phyloP scores from a whole-genome alignment of 2,329 filamentous ascomycete species.

The Fusarium sp. region DNA sequence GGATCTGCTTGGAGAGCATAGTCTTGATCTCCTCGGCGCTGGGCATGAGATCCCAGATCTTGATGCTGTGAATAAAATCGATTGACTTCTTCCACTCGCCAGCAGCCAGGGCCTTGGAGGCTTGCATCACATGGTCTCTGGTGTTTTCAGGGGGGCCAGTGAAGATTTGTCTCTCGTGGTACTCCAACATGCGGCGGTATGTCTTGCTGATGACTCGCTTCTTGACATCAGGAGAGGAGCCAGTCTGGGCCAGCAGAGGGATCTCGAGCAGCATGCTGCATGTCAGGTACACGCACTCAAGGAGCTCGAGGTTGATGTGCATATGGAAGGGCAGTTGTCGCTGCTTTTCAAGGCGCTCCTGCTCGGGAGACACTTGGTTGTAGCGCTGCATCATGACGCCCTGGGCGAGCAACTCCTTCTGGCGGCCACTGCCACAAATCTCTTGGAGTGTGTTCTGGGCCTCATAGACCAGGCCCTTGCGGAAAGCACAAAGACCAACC shows the following conservation, averaged over 20 bases:
- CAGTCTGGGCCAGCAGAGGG: conserved; percentile 94
- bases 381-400: conserved; percentile 99
- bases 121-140: conserved; percentile 98
- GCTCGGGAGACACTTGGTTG: conserved; percentile 95
- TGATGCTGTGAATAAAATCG: conserved; percentile 95
- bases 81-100: conserved; percentile 99
- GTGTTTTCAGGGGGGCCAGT: conserved; percentile 99
- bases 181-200: conserved; percentile 98
- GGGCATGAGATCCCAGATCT: conserved; percentile 99
- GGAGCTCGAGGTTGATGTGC: conserved; percentile 99
- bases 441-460: conserved; percentile 98
- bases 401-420: conserved; percentile 98
- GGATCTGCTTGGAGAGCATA: conserved; percentile 98
- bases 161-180: conserved; percentile 99
- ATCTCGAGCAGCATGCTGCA: conserved; percentile 99
- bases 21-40: conserved; percentile 92
- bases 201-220: conserved; percentile 99
- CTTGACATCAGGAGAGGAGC: conserved; percentile 95
- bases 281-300: conserved; percentile 98
- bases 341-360: conserved; percentile 97
- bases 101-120: conserved; percentile 93
- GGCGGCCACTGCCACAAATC: conserved; percentile 95
- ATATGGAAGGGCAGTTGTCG: conserved; percentile 99
- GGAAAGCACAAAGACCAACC: conserved; percentile 98
- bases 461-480: conserved; percentile 95